phyloP scores from a whole-genome alignment of 306 rosid species.

The Prunus armeniaca region DNA sequence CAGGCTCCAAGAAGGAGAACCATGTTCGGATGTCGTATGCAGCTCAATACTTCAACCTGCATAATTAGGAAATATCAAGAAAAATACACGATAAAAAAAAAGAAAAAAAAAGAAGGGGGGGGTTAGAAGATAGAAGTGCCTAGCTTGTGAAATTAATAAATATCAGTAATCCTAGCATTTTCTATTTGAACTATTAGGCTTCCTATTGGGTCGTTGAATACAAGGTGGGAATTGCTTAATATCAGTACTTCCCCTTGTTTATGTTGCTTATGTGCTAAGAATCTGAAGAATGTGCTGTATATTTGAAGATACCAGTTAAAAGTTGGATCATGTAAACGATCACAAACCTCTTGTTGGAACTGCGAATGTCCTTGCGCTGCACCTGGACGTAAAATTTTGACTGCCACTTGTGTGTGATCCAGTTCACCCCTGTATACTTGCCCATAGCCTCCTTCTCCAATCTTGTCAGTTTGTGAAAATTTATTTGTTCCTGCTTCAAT shows the following conservation, averaged over 20 bases:
- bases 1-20: conserved; percentile 89
- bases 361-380: conserved; percentile 77
- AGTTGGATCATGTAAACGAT: background rate
- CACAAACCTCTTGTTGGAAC: conserved; percentile 67
- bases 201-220: too few species aligned
- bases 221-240: background rate
- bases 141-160: too few species aligned
- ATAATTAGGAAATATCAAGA: background rate
- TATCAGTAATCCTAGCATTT: too few species aligned
- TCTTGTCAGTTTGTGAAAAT: conserved; percentile 44
- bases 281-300: too few species aligned
- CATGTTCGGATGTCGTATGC: conserved; percentile 85
- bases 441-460: conserved; percentile 89
- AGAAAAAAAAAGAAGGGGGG: too few species aligned
- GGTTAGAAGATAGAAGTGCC: too few species aligned
- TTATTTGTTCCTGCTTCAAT: conserved; percentile 55
- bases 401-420: conserved; percentile 72
- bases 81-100: too few species aligned
- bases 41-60: conserved; percentile 72
- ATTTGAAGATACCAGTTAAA: background rate
- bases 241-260: background rate
- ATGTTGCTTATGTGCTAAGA: too few species aligned
- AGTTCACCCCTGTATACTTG: conserved; percentile 30
- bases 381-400: conserved; percentile 73
- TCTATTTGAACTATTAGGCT: too few species aligned